These are phyloP conservation scores for Pseudomonodictys pantanalensis DNA, from an alignment of 495 filamentous ascomycete genomes.

Conservation along the genomic window DNA sequence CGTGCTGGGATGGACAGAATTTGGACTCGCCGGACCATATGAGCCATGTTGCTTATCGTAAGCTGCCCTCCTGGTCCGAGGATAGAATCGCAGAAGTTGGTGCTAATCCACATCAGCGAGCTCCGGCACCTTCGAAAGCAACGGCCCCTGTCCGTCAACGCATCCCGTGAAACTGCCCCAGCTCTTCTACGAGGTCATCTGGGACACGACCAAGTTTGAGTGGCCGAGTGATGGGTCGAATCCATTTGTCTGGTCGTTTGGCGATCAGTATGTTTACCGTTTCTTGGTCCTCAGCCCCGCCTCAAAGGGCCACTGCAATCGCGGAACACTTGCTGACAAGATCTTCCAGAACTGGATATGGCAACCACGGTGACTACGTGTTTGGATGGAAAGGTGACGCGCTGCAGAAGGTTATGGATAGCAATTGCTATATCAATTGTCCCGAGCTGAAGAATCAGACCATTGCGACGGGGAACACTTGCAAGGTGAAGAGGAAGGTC, in stretches of 20 bases:
- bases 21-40: slow-evolving; percentile 52
- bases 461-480: not conserved
- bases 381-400: slow-evolving; percentile 9
- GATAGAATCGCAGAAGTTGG: not conserved
- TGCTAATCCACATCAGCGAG: not conserved
- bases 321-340: not conserved
- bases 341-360: not conserved
- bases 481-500: not conserved
- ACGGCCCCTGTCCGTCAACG: slow-evolving; percentile 2
- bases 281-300: not conserved
- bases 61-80: not conserved
- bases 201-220: too few species aligned
- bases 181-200: slow-evolving; percentile 17
- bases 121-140: slow-evolving; percentile 11
- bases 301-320: not conserved
- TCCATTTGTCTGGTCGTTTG: too few species aligned
- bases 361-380: slow-evolving; percentile 8
- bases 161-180: slow-evolving; percentile 1
- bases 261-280: slow-evolving; percentile 1
- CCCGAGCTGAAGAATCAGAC: slow-evolving; percentile 5
- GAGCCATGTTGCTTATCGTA: slow-evolving; percentile 38
- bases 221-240: too few species aligned
- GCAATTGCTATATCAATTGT: slow-evolving; percentile 5
- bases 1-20: slow-evolving; percentile 53
- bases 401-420: not conserved